These are phyloP conservation scores for Pyrenophora teres DNA, from an alignment of 2,329 filamentous ascomycete genomes.

Conservation along the genomic window DNA sequence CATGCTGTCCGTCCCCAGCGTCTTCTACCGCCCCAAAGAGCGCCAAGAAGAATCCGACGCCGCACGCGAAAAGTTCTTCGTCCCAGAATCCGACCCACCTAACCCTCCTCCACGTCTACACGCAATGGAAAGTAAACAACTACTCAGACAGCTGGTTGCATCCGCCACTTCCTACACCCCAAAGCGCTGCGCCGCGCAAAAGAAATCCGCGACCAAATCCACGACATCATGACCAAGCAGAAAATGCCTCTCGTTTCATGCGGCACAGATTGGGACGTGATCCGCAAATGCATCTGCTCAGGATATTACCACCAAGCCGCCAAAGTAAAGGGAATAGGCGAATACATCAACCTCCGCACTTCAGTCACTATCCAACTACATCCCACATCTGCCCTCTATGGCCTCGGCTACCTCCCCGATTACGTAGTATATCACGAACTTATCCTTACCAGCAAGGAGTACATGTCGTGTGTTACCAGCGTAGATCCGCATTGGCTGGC, in stretches of 20 bases:
- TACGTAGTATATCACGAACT: slow-evolving; percentile 98
- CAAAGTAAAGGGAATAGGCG: slow-evolving; percentile 92
- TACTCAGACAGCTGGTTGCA: slow-evolving; percentile 92
- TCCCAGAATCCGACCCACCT: slow-evolving; percentile 94
- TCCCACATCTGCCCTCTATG: slow-evolving; percentile 90
- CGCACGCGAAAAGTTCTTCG: slow-evolving; percentile 96
- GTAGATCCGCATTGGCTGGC: slow-evolving; percentile 98
- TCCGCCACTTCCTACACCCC: slow-evolving; percentile 90
- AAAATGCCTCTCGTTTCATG: slow-evolving; percentile 87
- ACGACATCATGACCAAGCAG: slow-evolving; percentile 92
- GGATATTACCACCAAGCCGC: slow-evolving; percentile 99
- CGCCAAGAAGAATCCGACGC: slow-evolving; percentile 95
- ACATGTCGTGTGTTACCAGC: slow-evolving; percentile 95
- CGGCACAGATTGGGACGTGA: slow-evolving; percentile 95
- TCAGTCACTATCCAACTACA: slow-evolving; percentile 93
- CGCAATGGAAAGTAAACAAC: slow-evolving; percentile 91
- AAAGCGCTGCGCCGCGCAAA: slow-evolving; percentile 90
- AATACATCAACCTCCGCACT: slow-evolving; percentile 95
- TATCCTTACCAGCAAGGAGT: slow-evolving; percentile 94
- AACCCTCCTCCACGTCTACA: slow-evolving; percentile 93
- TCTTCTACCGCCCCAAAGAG: slow-evolving; percentile 97
- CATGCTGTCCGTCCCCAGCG: slow-evolving; percentile 94
- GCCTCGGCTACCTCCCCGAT: slow-evolving; percentile 89
- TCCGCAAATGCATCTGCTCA: slow-evolving; percentile 94
- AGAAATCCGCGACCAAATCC: slow-evolving; percentile 90